Conservation (phyloP, 768 basidiomycete genomes). For the Termitomyces sp. region DNA sequence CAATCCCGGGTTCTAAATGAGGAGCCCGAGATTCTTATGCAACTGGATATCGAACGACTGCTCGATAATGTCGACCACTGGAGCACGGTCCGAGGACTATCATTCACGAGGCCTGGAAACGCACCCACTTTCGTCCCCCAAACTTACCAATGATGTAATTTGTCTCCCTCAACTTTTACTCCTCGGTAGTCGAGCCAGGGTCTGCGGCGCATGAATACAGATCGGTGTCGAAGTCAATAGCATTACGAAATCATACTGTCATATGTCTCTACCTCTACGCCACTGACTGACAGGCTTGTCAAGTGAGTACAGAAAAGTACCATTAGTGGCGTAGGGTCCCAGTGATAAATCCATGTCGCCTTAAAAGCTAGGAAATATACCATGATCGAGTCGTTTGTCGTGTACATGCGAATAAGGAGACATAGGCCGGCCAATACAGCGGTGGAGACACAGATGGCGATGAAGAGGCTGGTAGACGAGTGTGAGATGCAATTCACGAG, state of each 20-base stretch:
- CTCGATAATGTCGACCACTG: not conserved
- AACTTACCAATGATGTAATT: not conserved
- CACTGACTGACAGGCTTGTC: not conserved
- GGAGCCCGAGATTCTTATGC: not conserved
- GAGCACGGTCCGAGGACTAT: not conserved
- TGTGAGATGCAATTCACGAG: not conserved
- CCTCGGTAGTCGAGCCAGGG: not conserved
- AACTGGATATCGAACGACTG: not conserved
- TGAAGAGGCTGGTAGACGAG: not conserved
- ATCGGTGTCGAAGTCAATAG: not conserved
- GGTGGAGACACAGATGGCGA: not conserved
- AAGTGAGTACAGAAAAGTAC: not conserved
- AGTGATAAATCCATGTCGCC: not conserved
- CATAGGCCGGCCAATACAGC: not conserved
- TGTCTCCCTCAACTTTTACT: too few relatives aligned
- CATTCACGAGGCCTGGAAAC: not conserved
- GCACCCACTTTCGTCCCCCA: not conserved
- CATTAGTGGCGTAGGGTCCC: not conserved
- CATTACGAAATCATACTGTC: not conserved
- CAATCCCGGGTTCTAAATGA: conserved; percentile 8
- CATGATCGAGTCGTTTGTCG: not conserved
- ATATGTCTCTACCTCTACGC: not conserved
- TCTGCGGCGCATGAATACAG: not conserved
- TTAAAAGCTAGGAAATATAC: too few relatives aligned
- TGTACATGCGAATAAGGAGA: not conserved